These are phyloP conservation scores for Collybiopsis confluens DNA, from an alignment of 768 basidiomycete species.

Conservation along the genomic window DNA sequence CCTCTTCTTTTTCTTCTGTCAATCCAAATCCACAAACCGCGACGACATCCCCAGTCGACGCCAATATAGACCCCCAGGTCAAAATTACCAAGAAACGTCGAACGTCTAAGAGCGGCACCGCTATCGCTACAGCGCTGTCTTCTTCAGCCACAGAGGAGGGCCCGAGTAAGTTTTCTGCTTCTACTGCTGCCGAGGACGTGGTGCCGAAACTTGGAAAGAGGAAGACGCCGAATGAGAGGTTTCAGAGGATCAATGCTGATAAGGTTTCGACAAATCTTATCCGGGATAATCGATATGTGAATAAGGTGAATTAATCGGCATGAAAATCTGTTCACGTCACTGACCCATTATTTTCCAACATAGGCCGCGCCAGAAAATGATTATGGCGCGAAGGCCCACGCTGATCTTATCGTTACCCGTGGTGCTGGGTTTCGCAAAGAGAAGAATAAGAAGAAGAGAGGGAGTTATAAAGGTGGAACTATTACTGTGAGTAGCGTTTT, in stretches of 20 bases:
- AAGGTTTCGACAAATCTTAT: constrained; percentile 36
- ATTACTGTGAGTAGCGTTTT: constrained; percentile 64
- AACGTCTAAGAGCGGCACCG: constrained; percentile 44
- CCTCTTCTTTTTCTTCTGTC: no score
- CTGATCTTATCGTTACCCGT: constrained; percentile 88
- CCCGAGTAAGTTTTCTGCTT: constrained; percentile 8
- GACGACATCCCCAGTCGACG: background rate
- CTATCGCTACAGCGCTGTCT: constrained; percentile 44
- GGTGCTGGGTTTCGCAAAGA: constrained; percentile 97
- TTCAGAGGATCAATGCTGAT: constrained; percentile 74
- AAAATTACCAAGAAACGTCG: constrained; percentile 59
- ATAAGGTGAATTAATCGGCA: constrained; percentile 69
- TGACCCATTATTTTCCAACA: no score
- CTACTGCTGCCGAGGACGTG: constrained; percentile 15
- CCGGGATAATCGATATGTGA: constrained; percentile 74
- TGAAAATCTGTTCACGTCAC: no score
- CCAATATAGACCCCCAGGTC: constrained; percentile 11
- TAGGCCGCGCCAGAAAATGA: constrained; percentile 69
- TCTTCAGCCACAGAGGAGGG: no score
- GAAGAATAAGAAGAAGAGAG: constrained; percentile 99
- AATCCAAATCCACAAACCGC: no score
- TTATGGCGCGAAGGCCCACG: constrained; percentile 82
- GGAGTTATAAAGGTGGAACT: constrained; percentile 90
- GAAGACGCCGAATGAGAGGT: constrained; percentile 54
- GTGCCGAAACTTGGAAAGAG: constrained; percentile 30